phyloP scores from a whole-genome alignment of 2,329 filamentous ascomycete genomes.

The Cladorrhinum sp. region DNA sequence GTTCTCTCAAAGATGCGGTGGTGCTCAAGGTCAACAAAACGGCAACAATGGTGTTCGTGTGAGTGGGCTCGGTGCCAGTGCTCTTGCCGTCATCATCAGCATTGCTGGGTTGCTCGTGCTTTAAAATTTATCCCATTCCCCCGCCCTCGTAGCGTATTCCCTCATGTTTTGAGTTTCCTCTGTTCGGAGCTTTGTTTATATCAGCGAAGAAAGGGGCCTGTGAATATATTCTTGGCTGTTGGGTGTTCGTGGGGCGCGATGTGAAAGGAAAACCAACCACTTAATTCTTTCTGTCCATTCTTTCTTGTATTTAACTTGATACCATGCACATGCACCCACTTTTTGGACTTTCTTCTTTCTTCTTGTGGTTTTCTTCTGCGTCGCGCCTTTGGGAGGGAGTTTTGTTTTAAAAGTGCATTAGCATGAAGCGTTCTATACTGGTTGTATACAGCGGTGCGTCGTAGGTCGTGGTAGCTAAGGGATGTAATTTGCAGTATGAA shows the following conservation, averaged over 20 bases:
- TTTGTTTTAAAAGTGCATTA: not conserved
- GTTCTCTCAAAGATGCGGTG: conserved; percentile 42
- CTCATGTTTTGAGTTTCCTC: not conserved
- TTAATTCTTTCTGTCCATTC: not conserved
- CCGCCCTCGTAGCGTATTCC: not conserved
- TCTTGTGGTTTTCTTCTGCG: not conserved
- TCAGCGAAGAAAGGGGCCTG: not conserved
- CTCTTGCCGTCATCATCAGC: conserved; percentile 36
- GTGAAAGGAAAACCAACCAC: not conserved
- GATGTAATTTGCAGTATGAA: no score
- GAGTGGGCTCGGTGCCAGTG: conserved; percentile 34
- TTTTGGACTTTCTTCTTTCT: not conserved
- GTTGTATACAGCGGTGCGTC: no score
- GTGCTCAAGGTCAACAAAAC: not conserved
- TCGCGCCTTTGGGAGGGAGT: not conserved
- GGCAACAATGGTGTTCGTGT: conserved; percentile 33
- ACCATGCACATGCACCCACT: not conserved
- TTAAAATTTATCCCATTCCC: conserved; percentile 16
- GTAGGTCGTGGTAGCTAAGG: no score
- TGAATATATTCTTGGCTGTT: not conserved
- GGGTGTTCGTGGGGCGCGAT: not conserved
- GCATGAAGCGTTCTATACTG: not conserved
- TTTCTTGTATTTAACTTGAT: not conserved
- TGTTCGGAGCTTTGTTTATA: not conserved
- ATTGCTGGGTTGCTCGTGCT: conserved; percentile 34